These are phyloP conservation scores for Dendrobium catenatum DNA, from an alignment of 106 monocot species.

Conservation along the genomic window DNA sequence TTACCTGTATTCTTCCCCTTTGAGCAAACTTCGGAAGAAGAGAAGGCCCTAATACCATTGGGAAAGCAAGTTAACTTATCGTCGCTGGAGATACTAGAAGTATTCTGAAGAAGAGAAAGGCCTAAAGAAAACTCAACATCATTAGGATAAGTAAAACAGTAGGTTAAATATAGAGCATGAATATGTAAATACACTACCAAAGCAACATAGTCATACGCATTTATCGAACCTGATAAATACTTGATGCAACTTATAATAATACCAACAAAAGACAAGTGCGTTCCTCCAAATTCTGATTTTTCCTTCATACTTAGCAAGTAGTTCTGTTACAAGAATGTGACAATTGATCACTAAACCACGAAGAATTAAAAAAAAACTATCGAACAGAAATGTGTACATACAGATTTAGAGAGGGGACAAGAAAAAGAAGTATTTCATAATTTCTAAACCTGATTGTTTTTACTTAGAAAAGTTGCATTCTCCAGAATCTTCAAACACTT, in stretches of 20 bases:
- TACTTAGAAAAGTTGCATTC: slow-evolving; percentile 95
- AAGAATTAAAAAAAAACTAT: neutral
- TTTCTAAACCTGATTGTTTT: slow-evolving; percentile 75
- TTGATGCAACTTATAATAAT: slow-evolving; percentile 64
- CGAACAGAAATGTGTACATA: neutral
- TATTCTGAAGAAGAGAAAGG: slow-evolving; percentile 45
- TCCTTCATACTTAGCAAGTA: slow-evolving; percentile 62
- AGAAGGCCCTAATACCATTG: slow-evolving; percentile 3
- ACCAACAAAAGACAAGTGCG: slow-evolving; percentile 54
- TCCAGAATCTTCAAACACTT: slow-evolving; percentile 98
- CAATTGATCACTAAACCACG: neutral
- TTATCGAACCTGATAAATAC: slow-evolving; percentile 65
- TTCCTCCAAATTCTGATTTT: slow-evolving; percentile 34
- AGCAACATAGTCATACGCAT: neutral
- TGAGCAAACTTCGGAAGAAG: slow-evolving; percentile 13
- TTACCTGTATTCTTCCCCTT: slow-evolving; percentile 44
- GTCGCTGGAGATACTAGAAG: slow-evolving; percentile 13
- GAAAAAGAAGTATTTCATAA: neutral
- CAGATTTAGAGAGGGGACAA: slow-evolving; percentile 5
- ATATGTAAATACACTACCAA: neutral
- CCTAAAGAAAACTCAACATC: slow-evolving; percentile 21
- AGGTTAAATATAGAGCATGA: neutral
- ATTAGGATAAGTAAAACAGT: neutral
- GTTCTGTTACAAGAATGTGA: slow-evolving; percentile 28
- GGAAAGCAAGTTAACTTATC: slow-evolving; percentile 16